Evolutionary conservation across 192 early-diverging fungal genomes (phyloP).

Genomic region (Radiomyces spectabilis): DNA sequence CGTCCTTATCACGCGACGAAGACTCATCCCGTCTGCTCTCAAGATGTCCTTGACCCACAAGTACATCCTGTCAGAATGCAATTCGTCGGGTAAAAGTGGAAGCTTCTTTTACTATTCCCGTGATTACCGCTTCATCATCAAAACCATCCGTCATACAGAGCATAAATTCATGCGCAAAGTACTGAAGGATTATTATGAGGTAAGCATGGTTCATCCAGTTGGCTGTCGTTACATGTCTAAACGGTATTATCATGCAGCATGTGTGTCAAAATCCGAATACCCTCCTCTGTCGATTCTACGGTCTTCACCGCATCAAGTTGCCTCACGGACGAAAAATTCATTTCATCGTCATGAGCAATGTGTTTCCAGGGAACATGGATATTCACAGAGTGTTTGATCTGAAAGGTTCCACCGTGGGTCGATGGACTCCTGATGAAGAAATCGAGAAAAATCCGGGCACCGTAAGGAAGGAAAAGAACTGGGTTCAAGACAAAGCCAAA

Average conservation of each 20-base stretch:
- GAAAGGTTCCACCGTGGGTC: slow-evolving; percentile 89
- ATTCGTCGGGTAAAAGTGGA: slow-evolving; percentile 92
- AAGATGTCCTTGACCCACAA: slow-evolving; percentile 89
- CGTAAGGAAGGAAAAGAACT: slow-evolving; percentile 96
- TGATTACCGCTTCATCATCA: slow-evolving; percentile 99
- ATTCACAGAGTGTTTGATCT: slow-evolving; percentile 95
- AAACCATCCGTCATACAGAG: slow-evolving; percentile 91
- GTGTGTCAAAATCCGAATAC: slow-evolving; percentile 85
- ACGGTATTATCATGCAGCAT: slow-evolving; percentile 53
- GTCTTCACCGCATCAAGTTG: slow-evolving; percentile 92
- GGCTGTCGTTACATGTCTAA: too few relatives aligned
- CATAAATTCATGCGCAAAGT: slow-evolving; percentile 91
- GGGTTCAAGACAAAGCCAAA: slow-evolving; percentile 66
- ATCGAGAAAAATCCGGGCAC: slow-evolving; percentile 74
- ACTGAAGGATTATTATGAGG: slow-evolving; percentile 81
- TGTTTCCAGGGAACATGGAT: slow-evolving; percentile 95
- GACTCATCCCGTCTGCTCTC: background rate
- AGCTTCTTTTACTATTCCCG: slow-evolving; percentile 97
- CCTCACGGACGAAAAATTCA: slow-evolving; percentile 91
- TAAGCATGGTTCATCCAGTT: too few relatives aligned
- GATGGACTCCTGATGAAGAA: slow-evolving; percentile 72
- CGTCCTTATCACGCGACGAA: background rate
- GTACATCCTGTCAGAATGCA: slow-evolving; percentile 92
- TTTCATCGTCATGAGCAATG: slow-evolving; percentile 99
- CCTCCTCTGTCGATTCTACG: slow-evolving; percentile 89